Percentiles rank a stretch among this genome's conserved stretches.
Evolutionary conservation across 345 rosid species (phyloP).

Genomic region (Populus simonii): DNA sequence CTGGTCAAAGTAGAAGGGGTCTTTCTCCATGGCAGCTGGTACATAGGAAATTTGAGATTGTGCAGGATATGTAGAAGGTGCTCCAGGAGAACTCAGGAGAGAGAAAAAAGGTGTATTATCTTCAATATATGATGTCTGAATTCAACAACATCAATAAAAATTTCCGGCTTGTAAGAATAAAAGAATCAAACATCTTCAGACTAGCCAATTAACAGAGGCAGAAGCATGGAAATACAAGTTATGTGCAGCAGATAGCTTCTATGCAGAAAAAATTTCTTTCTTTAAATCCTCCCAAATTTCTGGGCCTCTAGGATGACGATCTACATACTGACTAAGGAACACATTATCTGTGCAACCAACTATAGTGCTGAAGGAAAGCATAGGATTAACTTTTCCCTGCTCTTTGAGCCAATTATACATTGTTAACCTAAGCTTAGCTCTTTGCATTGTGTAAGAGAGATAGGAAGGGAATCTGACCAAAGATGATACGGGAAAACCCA

Average conservation of each 20-base stretch:
- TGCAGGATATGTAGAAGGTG: conserved; percentile 33
- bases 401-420: conserved; percentile 74
- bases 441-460: conserved; percentile 41
- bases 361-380: conserved; percentile 47
- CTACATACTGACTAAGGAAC: conserved; percentile 42
- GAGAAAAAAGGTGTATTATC: neutral
- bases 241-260: neutral
- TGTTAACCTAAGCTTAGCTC: conserved; percentile 51
- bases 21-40: conserved; percentile 34
- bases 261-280: conserved; percentile 30
- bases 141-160: neutral
- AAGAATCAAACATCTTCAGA: neutral
- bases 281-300: conserved; percentile 58
- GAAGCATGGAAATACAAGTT: neutral
- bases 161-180: neutral
- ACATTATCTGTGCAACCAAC: conserved; percentile 37
- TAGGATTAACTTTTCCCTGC: conserved; percentile 33
- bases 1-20: conserved; percentile 31
- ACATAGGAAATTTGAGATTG: conserved; percentile 39
- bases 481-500: conserved; percentile 54
- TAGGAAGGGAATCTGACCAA: conserved; percentile 52
- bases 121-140: neutral
- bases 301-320: conserved; percentile 54
- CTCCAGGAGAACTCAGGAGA: conserved; percentile 7
- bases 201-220: neutral